Base-by-base conservation (phyloP, 2,329 filamentous ascomycete genomes). In the Aspergillus sp. region DNA sequence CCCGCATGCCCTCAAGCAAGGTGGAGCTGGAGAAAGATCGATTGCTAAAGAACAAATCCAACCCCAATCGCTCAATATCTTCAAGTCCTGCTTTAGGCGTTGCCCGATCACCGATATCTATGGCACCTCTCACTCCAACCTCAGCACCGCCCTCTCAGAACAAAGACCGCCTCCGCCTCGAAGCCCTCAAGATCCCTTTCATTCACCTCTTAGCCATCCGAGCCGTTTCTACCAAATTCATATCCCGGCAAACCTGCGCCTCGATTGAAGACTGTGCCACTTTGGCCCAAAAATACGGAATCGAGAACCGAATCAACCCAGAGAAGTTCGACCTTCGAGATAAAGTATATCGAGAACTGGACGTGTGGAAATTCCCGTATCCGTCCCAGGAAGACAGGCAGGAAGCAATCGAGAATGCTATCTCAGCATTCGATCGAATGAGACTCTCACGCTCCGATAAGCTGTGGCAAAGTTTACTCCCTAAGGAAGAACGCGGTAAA, bases 371-470 rank as follows among this genome's bases (percentile, higher is more conserved):
- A 7, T 88, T 88, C 66, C 78, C 78, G 12, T 88, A 87, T 69
- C 79, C 77, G 27, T 79, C 74, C 39, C 67, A 80, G 47, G 79
- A 83, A 47, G 82, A 87, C 56, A 79, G 85, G 17, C 77, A 86
- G 60, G 75, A 80, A 53, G 86, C 84, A 27, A 83, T 88, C 65
- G 82, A 86, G 61, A 83, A 83, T 71, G 84, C 85, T 54, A 82
- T 87, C 65, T 82, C 81, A 53, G 84, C 85, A 44, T 88, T 84
- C 69, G 86, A 88, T 70, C 80, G 86, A 53, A 78, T 83, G 72
- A 79, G 86, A 27, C 74, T 88, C 17, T 80, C 82, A 6, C 83
- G 83, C 61, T 79, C 82, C 39, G 85, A 88, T 66, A 82, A 82
- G 66, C 73, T 84, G 19, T 88, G 86, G 85, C 85, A 88, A 72